A percentile compares a stretch with the other conserved stretches of the same genome.
Evolutionary conservation across 768 basidiomycete genomes (phyloP).

Genomic region (Clitopilus passeckerianus): DNA sequence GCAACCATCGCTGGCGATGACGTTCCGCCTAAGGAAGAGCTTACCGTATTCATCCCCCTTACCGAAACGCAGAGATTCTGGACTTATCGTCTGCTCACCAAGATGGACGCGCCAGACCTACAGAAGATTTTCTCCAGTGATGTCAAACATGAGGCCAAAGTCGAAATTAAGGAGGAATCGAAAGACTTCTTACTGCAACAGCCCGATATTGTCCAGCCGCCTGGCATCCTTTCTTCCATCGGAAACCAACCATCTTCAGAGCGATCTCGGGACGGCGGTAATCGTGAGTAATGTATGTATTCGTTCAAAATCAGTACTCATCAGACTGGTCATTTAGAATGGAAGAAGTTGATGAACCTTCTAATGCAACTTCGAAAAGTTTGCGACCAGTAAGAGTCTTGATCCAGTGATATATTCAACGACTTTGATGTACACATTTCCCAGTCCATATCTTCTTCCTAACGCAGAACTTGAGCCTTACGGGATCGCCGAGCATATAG

Average conservation of each 20-base stretch:
- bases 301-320: no score
- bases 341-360: slow-evolving; percentile 60
- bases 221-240: slow-evolving; percentile 34
- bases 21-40: slow-evolving; percentile 55
- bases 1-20: slow-evolving; percentile 34
- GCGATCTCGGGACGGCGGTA: slow-evolving; percentile 22
- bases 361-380: slow-evolving; percentile 67
- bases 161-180: not conserved
- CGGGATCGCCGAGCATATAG: slow-evolving; percentile 47
- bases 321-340: slow-evolving; percentile 26
- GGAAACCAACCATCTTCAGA: slow-evolving; percentile 28
- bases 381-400: slow-evolving; percentile 54
- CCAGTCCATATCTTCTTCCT: slow-evolving; percentile 48
- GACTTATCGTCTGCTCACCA: slow-evolving; percentile 51
- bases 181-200: slow-evolving; percentile 1
- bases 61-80: slow-evolving; percentile 60
- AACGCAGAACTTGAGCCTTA: slow-evolving; percentile 46
- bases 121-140: slow-evolving; percentile 38
- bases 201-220: slow-evolving; percentile 25
- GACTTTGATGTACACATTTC: not conserved
- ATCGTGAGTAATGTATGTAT: not conserved
- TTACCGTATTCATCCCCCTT: slow-evolving; percentile 52
- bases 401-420: not conserved
- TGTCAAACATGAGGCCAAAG: slow-evolving; percentile 7
- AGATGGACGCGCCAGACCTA: slow-evolving; percentile 44